A percentile compares a stretch with the other conserved stretches of the same genome.
These are phyloP conservation scores for Starmerella powellii DNA, from an alignment of 805 yeast species.

Conservation along the genomic window DNA sequence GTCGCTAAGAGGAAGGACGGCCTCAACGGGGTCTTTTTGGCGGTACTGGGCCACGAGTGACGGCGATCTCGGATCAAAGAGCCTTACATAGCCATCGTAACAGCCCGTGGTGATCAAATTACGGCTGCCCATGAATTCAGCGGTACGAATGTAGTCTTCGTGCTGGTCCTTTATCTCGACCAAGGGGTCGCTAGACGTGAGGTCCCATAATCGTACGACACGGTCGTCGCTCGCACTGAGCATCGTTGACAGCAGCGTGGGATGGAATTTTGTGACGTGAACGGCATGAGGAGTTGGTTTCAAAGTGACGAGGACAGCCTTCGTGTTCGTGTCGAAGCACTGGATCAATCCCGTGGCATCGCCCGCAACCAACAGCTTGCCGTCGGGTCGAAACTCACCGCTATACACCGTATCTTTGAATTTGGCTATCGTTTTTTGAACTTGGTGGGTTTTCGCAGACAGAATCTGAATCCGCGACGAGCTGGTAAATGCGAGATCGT, in stretches of 20 bases:
- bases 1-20: slow-evolving; percentile 58
- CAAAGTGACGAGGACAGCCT: slow-evolving; percentile 66
- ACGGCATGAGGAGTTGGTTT: slow-evolving; percentile 80
- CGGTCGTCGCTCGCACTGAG: slow-evolving; percentile 89
- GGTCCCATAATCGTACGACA: slow-evolving; percentile 75
- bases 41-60: slow-evolving; percentile 45
- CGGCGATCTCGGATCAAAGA: slow-evolving; percentile 66
- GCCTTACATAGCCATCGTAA: slow-evolving; percentile 75
- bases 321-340: slow-evolving; percentile 72
- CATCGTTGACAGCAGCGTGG: slow-evolving; percentile 57
- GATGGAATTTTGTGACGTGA: slow-evolving; percentile 87
- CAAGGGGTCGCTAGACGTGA: slow-evolving; percentile 68
- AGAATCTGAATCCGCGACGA: slow-evolving; percentile 85
- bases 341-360: slow-evolving; percentile 92
- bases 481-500: slow-evolving; percentile 83
- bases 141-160: slow-evolving; percentile 78
- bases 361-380: slow-evolving; percentile 82
- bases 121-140: slow-evolving; percentile 60
- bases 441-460: slow-evolving; percentile 88
- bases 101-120: slow-evolving; percentile 84
- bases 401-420: slow-evolving; percentile 87
- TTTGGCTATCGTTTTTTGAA: slow-evolving; percentile 68
- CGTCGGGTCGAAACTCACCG: slow-evolving; percentile 86
- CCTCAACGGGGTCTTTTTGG: slow-evolving; percentile 77
- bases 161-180: slow-evolving; percentile 48